Evolutionary conservation across 2,329 filamentous ascomycete genomes (phyloP).

Genomic region (Fusarium musae): DNA sequence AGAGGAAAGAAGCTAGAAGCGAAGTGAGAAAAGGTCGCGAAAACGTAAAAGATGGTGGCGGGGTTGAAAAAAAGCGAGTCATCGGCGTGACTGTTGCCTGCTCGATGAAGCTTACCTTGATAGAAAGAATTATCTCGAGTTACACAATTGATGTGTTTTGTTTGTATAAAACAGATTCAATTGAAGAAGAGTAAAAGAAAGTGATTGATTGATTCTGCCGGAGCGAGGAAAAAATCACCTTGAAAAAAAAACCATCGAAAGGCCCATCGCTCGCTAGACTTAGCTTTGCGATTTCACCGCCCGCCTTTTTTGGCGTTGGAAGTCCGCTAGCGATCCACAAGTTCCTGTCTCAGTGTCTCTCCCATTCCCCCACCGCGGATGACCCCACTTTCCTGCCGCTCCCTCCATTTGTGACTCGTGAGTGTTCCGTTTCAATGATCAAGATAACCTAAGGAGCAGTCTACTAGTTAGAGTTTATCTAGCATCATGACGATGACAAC

Average conservation of each 20-base stretch:
- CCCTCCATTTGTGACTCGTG: not conserved
- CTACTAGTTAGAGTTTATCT: not conserved
- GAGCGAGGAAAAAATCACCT: conserved; percentile 37
- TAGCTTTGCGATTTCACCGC: conserved; percentile 47
- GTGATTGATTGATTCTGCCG: conserved; percentile 43
- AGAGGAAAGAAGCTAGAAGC: conserved; percentile 20
- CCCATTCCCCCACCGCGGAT: conserved; percentile 25
- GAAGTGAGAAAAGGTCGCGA: conserved; percentile 40
- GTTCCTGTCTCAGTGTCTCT: not conserved
- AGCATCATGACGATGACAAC: not conserved
- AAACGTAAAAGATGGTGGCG: conserved; percentile 43
- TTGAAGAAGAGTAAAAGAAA: conserved; percentile 5
- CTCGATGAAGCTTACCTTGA: conserved; percentile 25
- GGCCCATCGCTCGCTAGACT: conserved; percentile 15
- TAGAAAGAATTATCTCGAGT: not conserved
- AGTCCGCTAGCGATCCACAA: not conserved
- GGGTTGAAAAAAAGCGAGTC: conserved; percentile 44
- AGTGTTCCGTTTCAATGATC: not conserved
- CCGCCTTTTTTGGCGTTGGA: conserved; percentile 40
- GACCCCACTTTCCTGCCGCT: conserved; percentile 34
- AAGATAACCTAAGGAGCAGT: not conserved
- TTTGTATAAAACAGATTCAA: not conserved
- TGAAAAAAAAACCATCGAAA: conserved; percentile 36
- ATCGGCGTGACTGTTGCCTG: conserved; percentile 29
- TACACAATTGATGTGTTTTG: not conserved